Evolutionary conservation across 495 filamentous ascomycete genomes (phyloP).

Genomic region (Penicillium egyptiacum): DNA sequence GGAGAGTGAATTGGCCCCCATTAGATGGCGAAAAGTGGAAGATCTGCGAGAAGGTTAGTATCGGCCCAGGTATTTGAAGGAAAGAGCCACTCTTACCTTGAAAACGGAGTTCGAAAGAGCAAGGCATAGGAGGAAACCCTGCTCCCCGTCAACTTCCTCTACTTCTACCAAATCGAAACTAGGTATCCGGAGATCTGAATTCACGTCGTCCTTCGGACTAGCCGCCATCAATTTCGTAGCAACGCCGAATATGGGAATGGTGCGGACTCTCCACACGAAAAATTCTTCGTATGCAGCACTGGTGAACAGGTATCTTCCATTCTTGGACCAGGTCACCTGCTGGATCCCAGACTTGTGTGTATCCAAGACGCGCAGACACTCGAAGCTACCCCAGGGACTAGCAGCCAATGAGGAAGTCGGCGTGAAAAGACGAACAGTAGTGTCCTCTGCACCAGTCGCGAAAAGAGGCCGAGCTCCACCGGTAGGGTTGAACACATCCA

Average conservation of each 20-base stretch:
- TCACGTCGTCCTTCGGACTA: slow-evolving; percentile 56
- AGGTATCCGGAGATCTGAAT: slow-evolving; percentile 74
- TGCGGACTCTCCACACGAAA: slow-evolving; percentile 71
- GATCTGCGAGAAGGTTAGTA: slow-evolving; percentile 30
- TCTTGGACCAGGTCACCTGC: slow-evolving; percentile 68
- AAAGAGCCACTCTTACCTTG: slow-evolving; percentile 41
- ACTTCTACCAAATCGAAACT: slow-evolving; percentile 63
- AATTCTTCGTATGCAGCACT: slow-evolving; percentile 87
- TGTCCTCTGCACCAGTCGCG: slow-evolving; percentile 90
- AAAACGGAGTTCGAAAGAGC: slow-evolving; percentile 78
- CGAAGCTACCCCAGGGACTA: slow-evolving; percentile 37
- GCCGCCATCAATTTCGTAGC: slow-evolving; percentile 63
- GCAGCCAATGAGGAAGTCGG: slow-evolving; percentile 18
- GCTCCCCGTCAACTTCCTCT: slow-evolving; percentile 17
- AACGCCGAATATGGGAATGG: slow-evolving; percentile 53
- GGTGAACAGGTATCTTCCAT: slow-evolving; percentile 71
- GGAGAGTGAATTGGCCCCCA: slow-evolving; percentile 49
- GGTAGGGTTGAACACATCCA: slow-evolving; percentile 49
- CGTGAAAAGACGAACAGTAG: slow-evolving; percentile 64
- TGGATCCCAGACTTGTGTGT: slow-evolving; percentile 83
- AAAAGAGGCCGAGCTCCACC: slow-evolving; percentile 37
- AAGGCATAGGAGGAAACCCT: slow-evolving; percentile 57
- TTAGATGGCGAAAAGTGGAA: slow-evolving; percentile 57
- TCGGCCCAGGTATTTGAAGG: neutral
- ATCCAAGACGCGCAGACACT: slow-evolving; percentile 62